Evolutionary conservation across 306 rosid genomes (phyloP).

Genomic region (Cucumis hystrix): DNA sequence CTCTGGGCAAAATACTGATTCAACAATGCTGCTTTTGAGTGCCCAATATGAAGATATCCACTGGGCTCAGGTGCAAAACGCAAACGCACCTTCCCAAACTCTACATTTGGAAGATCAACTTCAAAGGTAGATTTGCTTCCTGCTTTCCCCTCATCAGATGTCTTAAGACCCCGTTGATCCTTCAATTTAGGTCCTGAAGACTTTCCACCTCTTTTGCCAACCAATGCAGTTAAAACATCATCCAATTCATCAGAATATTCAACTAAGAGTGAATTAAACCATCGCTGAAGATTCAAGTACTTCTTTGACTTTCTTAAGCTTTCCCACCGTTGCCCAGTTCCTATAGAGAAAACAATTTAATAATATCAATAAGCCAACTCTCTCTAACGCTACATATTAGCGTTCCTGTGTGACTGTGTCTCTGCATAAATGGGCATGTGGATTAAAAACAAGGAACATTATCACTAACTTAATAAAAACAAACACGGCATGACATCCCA

Average conservation of each 20-base stretch:
- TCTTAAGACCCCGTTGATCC: slow-evolving; percentile 23
- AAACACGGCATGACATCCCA: background rate
- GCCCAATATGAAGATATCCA: slow-evolving; percentile 97
- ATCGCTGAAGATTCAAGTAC: slow-evolving; percentile 61
- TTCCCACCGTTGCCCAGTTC: slow-evolving; percentile 85
- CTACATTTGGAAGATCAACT: slow-evolving; percentile 85
- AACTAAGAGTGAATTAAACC: slow-evolving; percentile 57
- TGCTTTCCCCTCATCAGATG: slow-evolving; percentile 25
- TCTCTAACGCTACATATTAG: background rate
- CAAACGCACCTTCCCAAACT: slow-evolving; percentile 73
- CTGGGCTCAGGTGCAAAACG: slow-evolving; percentile 99
- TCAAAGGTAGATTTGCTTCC: slow-evolving; percentile 39
- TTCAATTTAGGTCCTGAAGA: slow-evolving; percentile 25
- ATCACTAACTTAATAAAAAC: background rate
- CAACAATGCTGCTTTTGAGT: slow-evolving; percentile 84
- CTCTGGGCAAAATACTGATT: slow-evolving; percentile 79
- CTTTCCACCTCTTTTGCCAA: slow-evolving; percentile 58
- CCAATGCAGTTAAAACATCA: slow-evolving; percentile 36
- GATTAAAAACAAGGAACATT: background rate
- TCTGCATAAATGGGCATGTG: background rate
- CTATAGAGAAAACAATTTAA: slow-evolving; percentile 21
- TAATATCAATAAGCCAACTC: background rate
- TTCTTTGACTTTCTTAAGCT: slow-evolving; percentile 84
- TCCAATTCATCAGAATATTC: slow-evolving; percentile 41
- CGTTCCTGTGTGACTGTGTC: background rate